Evolutionary conservation across 2,329 filamentous ascomycete species (phyloP).

Genomic region (Pseudogymnoascus sp.): DNA sequence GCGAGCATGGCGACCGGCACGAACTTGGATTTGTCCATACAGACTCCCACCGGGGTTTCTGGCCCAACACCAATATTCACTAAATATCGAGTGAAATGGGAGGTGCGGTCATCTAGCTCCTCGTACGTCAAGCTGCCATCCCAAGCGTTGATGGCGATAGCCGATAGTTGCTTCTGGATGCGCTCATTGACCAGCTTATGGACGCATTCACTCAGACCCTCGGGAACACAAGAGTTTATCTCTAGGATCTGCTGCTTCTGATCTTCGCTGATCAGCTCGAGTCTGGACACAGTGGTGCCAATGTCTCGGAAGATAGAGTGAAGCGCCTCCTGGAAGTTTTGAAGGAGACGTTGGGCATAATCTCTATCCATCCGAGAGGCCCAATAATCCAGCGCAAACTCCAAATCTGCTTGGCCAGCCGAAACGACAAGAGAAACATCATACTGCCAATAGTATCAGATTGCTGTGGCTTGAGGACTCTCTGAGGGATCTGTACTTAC

Average conservation of each 20-base stretch:
- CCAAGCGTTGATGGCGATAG: slow-evolving; percentile 28
- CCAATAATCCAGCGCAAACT: background rate
- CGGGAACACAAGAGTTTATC: slow-evolving; percentile 3
- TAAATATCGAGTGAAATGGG: slow-evolving; percentile 1
- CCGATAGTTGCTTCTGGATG: slow-evolving; percentile 11
- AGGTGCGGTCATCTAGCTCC: slow-evolving; percentile 12
- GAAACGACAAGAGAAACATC: background rate
- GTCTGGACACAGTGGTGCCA: background rate
- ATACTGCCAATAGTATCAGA: background rate
- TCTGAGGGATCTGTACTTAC: background rate
- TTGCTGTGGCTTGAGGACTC: background rate
- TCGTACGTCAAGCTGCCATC: slow-evolving; percentile 25
- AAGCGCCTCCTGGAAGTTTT: too few relatives aligned
- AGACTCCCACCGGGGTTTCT: slow-evolving; percentile 17
- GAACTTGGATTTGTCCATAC: slow-evolving; percentile 20
- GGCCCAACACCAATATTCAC: slow-evolving; percentile 12
- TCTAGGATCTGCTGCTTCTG: background rate
- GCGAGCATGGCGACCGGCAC: slow-evolving; percentile 25
- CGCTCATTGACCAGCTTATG: slow-evolving; percentile 10
- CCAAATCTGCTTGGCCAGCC: background rate
- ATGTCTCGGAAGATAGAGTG: background rate
- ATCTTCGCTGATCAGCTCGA: background rate
- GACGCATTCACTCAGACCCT: slow-evolving; percentile 10
- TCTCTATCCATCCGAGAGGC: background rate
- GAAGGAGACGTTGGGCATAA: background rate